Conservation (phyloP, 306 rosid species). For the Dryas alaskensis region DNA sequence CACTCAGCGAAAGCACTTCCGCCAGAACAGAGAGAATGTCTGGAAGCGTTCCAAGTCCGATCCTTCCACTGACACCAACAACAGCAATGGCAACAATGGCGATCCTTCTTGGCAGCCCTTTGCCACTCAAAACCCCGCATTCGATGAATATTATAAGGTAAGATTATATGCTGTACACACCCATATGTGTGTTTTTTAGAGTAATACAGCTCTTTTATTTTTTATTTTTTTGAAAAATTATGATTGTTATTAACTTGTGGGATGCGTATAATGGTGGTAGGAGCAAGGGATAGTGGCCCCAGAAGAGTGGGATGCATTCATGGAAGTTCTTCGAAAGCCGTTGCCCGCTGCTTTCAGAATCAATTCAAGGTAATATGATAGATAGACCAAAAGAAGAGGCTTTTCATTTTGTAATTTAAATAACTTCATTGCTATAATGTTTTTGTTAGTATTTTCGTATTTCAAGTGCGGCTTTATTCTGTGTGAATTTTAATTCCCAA, state of each 20-base stretch:
- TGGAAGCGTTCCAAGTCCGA: constrained; percentile 89
- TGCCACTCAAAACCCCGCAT: constrained; percentile 54
- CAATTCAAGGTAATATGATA: constrained; percentile 61
- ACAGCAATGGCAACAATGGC: constrained; percentile 16
- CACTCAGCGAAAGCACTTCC: constrained; percentile 84
- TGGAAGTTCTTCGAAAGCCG: constrained; percentile 73
- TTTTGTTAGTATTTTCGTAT: background rate
- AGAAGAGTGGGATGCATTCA: constrained; percentile 71
- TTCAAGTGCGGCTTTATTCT: background rate
- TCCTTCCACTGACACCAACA: constrained; percentile 32
- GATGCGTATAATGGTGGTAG: constrained; percentile 23
- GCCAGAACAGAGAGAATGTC: constrained; percentile 72
- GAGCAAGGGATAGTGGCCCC: constrained; percentile 60
- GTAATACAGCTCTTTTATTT: background rate
- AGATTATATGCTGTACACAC: background rate
- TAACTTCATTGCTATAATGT: background rate
- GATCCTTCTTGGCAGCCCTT: constrained; percentile 68
- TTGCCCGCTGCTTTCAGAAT: constrained; percentile 89
- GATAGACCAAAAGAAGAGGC: background rate
- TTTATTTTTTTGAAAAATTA: background rate
- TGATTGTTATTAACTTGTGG: background rate
- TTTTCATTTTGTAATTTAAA: background rate
- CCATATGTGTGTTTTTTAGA: background rate
- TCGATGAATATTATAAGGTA: constrained; percentile 77
- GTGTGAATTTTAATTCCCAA: background rate